phyloP scores from a whole-genome alignment of 2,329 filamentous ascomycete genomes.

The Nannizzia gypsea region DNA sequence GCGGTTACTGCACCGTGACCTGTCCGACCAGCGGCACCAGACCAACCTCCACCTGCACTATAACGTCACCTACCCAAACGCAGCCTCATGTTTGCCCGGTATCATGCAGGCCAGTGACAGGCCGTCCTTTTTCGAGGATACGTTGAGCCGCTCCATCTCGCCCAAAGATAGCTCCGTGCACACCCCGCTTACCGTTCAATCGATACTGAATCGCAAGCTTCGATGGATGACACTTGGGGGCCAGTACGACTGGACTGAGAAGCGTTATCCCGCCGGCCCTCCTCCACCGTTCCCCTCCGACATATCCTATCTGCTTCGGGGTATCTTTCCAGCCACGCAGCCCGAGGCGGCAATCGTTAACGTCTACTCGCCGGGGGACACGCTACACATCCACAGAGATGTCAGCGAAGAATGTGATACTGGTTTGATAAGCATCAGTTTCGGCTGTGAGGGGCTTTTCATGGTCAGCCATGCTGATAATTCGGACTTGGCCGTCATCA shows the following conservation, averaged over 20 bases:
- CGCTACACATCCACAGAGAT: slow-evolving; percentile 83
- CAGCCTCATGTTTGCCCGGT: slow-evolving; percentile 17
- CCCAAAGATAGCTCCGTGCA: slow-evolving; percentile 66
- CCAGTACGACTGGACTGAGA: slow-evolving; percentile 91
- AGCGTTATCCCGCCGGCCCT: slow-evolving; percentile 58
- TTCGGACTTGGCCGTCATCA: slow-evolving; percentile 38
- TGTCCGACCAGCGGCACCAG: slow-evolving; percentile 60
- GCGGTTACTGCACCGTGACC: slow-evolving; percentile 63
- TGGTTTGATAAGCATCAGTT: slow-evolving; percentile 70
- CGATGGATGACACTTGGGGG: slow-evolving; percentile 92
- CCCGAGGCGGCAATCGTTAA: slow-evolving; percentile 91
- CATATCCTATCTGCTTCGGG: slow-evolving; percentile 54
- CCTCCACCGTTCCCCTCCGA: slow-evolving; percentile 66
- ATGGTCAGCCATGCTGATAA: slow-evolving; percentile 58
- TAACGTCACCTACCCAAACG: slow-evolving; percentile 49
- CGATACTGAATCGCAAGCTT: slow-evolving; percentile 65
- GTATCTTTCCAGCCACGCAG: slow-evolving; percentile 62
- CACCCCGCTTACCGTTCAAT: slow-evolving; percentile 56
- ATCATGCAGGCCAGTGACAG: slow-evolving; percentile 21
- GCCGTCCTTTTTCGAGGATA: slow-evolving; percentile 45
- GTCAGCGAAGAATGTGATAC: slow-evolving; percentile 74
- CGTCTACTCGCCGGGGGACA: slow-evolving; percentile 81
- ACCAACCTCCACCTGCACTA: slow-evolving; percentile 89
- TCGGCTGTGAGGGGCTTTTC: slow-evolving; percentile 86
- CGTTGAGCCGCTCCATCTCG: slow-evolving; percentile 21